phyloP scores from a whole-genome alignment of 495 filamentous ascomycete species.

The Neurospora africana region DNA sequence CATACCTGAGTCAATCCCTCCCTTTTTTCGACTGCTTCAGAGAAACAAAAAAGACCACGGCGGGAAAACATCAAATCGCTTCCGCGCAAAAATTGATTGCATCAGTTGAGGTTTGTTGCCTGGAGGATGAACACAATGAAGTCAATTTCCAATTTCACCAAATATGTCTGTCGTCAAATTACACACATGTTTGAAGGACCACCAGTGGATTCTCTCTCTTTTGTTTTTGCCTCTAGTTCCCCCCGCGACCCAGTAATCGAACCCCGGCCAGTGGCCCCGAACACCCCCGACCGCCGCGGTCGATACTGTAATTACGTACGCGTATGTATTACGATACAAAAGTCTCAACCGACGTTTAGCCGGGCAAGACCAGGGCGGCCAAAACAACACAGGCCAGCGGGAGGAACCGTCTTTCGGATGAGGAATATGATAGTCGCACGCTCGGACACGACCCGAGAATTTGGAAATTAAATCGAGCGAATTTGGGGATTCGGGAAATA shows the following conservation, averaged over 20 bases:
- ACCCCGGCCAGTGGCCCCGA: background rate
- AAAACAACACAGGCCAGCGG: background rate
- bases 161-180: background rate
- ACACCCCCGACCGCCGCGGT: background rate
- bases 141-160: background rate
- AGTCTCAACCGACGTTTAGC: background rate
- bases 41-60: background rate
- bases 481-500: background rate
- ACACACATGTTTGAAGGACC: background rate
- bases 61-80: background rate
- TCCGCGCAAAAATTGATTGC: background rate
- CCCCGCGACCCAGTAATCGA: background rate
- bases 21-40: background rate
- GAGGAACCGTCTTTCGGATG: background rate
- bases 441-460: background rate
- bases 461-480: background rate
- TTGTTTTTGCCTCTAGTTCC: background rate
- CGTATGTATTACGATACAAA: background rate
- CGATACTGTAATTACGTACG: background rate
- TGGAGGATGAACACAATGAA: background rate
- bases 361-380: background rate
- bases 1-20: background rate
- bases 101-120: background rate
- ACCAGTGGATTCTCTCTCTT: background rate
- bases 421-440: background rate